Percentiles rank a stretch among this genome's conserved stretches.
Conservation (phyloP, 768 basidiomycete species). For the button mushroom (Agaricus bisporus) region DNA sequence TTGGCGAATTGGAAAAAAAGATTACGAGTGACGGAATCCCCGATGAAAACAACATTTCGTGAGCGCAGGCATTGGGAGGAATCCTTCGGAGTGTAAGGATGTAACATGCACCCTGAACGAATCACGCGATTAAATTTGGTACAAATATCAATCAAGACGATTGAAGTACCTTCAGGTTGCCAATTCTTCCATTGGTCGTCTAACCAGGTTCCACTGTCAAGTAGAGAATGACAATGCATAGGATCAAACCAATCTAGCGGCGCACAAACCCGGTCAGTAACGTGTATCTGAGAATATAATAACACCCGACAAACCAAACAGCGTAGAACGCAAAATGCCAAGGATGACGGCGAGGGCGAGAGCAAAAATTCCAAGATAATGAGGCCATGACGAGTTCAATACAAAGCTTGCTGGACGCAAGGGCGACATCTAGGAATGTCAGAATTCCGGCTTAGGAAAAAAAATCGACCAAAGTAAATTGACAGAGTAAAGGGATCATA, state of each 20-base stretch:
- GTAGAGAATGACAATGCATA: slow-evolving; percentile 62
- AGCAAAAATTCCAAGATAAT: slow-evolving; percentile 36
- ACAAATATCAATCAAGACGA: neutral
- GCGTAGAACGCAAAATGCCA: slow-evolving; percentile 35
- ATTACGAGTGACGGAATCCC: slow-evolving; percentile 78
- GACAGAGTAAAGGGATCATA: slow-evolving; percentile 1
- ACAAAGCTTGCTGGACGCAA: slow-evolving; percentile 18
- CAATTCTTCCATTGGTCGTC: slow-evolving; percentile 63
- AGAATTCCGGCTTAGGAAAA: neutral
- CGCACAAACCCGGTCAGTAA: neutral
- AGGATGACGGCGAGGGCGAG: slow-evolving; percentile 33
- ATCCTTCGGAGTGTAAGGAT: slow-evolving; percentile 54
- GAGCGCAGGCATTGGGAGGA: slow-evolving; percentile 48
- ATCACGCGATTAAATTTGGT: neutral
- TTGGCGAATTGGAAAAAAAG: slow-evolving; percentile 74
- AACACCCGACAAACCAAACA: slow-evolving; percentile 34
- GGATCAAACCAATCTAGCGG: slow-evolving; percentile 65
- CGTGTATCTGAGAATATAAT: neutral
- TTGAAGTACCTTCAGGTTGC: slow-evolving; percentile 76
- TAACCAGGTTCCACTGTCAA: slow-evolving; percentile 75
- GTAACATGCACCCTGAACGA: slow-evolving; percentile 72
- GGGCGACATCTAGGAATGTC: slow-evolving; percentile 14
- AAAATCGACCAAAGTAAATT: neutral
- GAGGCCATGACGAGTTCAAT: slow-evolving; percentile 44
- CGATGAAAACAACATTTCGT: slow-evolving; percentile 66